Evolutionary conservation across 169 alveolate genomes (phyloP).

Genomic region (Plasmodium gonderi): DNA sequence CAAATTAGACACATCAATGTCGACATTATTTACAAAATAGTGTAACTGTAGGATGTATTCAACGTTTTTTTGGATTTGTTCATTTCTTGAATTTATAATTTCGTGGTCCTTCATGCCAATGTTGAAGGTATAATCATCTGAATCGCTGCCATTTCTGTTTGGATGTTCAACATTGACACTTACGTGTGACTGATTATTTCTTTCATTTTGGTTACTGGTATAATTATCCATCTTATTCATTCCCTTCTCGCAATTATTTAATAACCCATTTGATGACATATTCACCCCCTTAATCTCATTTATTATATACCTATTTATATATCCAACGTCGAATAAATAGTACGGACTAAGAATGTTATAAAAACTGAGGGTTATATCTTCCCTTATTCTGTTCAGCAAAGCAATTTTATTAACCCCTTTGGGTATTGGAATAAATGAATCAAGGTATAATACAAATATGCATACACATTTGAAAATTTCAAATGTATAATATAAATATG

Average conservation of each 20-base stretch:
- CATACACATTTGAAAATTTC: slow-evolving; percentile 56
- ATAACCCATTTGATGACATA: background rate
- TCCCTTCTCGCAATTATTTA: too few relatives aligned
- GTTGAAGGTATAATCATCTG: slow-evolving; percentile 57
- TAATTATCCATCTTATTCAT: background rate
- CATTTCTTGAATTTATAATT: background rate
- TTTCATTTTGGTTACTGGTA: background rate
- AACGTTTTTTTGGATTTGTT: background rate
- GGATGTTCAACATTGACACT: background rate
- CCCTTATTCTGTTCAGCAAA: slow-evolving; percentile 20
- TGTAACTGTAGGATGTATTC: background rate
- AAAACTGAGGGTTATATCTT: slow-evolving; percentile 4
- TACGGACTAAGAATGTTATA: slow-evolving; percentile 1
- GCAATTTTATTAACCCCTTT: slow-evolving; percentile 32
- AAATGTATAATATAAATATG: slow-evolving; percentile 27
- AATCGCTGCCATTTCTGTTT: background rate
- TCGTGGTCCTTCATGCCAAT: slow-evolving; percentile 7
- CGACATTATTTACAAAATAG: slow-evolving; percentile 39
- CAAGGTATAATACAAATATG: slow-evolving; percentile 16
- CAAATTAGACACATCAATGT: slow-evolving; percentile 8
- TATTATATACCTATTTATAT: slow-evolving; percentile 19
- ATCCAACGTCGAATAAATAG: slow-evolving; percentile 17
- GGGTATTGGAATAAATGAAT: slow-evolving; percentile 16
- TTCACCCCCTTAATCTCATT: background rate
- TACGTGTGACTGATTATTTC: background rate